phyloP scores from a whole-genome alignment of 176 grass and related monocot species.

The Avena sativa region DNA sequence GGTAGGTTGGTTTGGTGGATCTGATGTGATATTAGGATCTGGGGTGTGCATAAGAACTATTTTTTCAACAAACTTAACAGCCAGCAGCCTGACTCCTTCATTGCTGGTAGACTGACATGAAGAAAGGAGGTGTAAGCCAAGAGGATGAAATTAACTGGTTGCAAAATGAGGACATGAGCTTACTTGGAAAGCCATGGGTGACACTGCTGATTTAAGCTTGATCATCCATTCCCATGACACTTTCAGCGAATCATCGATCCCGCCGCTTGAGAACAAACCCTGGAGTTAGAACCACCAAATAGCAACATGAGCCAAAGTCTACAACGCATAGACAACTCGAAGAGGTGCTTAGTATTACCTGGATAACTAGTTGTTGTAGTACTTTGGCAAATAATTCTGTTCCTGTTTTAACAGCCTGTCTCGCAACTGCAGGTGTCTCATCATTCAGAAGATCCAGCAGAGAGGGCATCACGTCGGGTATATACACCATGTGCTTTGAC shows the following conservation, averaged over 20 bases:
- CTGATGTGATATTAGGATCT: constrained; percentile 75
- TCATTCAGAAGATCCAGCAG: constrained; percentile 75
- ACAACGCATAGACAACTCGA: not conserved
- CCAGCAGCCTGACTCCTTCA: constrained; percentile 83
- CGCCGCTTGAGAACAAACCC: constrained; percentile 73
- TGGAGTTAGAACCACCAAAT: constrained; percentile 35
- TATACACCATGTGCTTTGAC: constrained; percentile 52
- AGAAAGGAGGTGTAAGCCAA: constrained; percentile 31
- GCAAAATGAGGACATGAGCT: constrained; percentile 24
- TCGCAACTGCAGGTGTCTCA: constrained; percentile 68
- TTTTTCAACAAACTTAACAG: constrained; percentile 82
- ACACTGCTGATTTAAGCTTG: constrained; percentile 70
- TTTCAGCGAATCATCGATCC: constrained; percentile 77
- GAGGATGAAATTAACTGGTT: constrained; percentile 9
- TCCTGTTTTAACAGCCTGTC: constrained; percentile 89
- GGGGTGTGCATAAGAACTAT: constrained; percentile 88
- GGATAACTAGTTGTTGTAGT: constrained; percentile 69
- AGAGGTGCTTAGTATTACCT: constrained; percentile 50
- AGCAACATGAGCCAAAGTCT: not conserved
- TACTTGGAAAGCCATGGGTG: constrained; percentile 69
- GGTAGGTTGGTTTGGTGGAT: constrained; percentile 66
- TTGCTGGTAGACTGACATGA: constrained; percentile 55
- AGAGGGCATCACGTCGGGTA: constrained; percentile 71
- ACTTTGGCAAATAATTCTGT: constrained; percentile 69
- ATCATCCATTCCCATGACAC: constrained; percentile 83